A percentile compares a stretch with the other conserved stretches of the same genome.
Conservation (phyloP, 1,284 basidiomycete species). For the Entoloma clypeatum region DNA sequence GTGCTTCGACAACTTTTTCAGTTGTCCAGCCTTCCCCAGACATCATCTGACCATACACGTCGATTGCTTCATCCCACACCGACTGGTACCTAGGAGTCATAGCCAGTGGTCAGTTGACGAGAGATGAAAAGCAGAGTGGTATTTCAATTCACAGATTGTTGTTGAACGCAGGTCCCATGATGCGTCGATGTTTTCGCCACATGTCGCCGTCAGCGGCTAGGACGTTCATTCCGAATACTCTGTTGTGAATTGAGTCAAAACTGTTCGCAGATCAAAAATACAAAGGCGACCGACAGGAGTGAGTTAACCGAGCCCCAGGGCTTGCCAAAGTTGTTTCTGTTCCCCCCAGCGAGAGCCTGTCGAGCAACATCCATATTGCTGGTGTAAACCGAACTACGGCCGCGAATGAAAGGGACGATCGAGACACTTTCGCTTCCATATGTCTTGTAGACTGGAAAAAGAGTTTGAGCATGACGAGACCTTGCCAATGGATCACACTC, state of each 20-base stretch:
- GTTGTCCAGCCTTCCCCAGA: slow-evolving; percentile 38
- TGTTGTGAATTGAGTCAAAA: slow-evolving; percentile 22
- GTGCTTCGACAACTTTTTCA: slow-evolving; percentile 34
- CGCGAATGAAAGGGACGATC: slow-evolving; percentile 40
- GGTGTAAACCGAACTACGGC: slow-evolving; percentile 38
- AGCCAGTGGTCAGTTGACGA: slow-evolving; percentile 1
- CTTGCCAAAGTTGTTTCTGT: slow-evolving; percentile 41
- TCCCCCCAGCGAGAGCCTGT: slow-evolving; percentile 40
- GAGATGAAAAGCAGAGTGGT: background rate
- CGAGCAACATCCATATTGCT: slow-evolving; percentile 46
- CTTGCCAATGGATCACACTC: slow-evolving; percentile 1
- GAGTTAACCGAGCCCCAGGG: slow-evolving; percentile 29
- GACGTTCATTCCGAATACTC: slow-evolving; percentile 47
- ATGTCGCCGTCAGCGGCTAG: slow-evolving; percentile 38
- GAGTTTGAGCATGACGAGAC: slow-evolving; percentile 4
- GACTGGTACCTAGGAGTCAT: slow-evolving; percentile 36
- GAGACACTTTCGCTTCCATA: slow-evolving; percentile 41
- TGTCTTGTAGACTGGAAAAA: slow-evolving; percentile 35
- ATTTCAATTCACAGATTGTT: slow-evolving; percentile 38
- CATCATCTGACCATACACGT: slow-evolving; percentile 44
- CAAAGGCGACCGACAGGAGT: slow-evolving; percentile 28
- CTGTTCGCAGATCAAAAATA: background rate
- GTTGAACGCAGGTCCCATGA: slow-evolving; percentile 49
- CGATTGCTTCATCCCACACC: slow-evolving; percentile 42
- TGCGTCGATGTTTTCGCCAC: slow-evolving; percentile 47